Evolutionary conservation across 768 basidiomycete species (phyloP), one percentile per base, ranked within the genome.

Genomic region (Xerocomellus amylosporus): DNA sequence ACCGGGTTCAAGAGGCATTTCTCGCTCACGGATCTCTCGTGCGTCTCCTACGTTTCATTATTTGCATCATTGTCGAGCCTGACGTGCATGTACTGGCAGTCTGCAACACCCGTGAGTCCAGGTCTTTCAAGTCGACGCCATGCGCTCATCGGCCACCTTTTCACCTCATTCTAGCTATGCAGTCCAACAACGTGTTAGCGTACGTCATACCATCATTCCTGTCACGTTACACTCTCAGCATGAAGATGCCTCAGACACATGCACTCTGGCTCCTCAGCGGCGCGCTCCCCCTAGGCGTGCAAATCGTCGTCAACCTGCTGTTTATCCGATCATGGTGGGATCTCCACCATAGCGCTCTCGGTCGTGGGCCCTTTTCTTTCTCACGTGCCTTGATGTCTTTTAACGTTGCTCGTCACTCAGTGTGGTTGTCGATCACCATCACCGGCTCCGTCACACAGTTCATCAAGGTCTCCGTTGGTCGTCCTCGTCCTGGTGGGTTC

Each of bases 241-340:
- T 36, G 13, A 17, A 20, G 17, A 14, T 46, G 14, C 24, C 43
- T 33, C 28, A 66, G 64, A 41, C 60, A 74, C 74, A 64, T 67
- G 78, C 73, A 28, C 66, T 84, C 3, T 74, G 76, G 61, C 34
- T 82, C 4, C 79, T 84, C 51, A 19, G 56, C 14, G 19, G 4
- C 8, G 79, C 80, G 1, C 75, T 88, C 2, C 95, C 95, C 0
- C 65, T 90, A 4, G 58, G 82, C 37, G 68, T 87, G n/a, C 84
- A 91, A 63, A 74, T 82, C 30, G 54, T 86, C 22, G 75, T 93
- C 63, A 90, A 90, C 56, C 42, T 83, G 17, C 40, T 88, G n/a
- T 85, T 90, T 17, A 73, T 89, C 15, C 82, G 89, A 13, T 87
- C 84, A 1, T 85, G 84, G 79, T 96, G 93, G 93, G 95, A 96